phyloP scores from a whole-genome alignment of 2,329 filamentous ascomycete species.

The Truncatella angustata region DNA sequence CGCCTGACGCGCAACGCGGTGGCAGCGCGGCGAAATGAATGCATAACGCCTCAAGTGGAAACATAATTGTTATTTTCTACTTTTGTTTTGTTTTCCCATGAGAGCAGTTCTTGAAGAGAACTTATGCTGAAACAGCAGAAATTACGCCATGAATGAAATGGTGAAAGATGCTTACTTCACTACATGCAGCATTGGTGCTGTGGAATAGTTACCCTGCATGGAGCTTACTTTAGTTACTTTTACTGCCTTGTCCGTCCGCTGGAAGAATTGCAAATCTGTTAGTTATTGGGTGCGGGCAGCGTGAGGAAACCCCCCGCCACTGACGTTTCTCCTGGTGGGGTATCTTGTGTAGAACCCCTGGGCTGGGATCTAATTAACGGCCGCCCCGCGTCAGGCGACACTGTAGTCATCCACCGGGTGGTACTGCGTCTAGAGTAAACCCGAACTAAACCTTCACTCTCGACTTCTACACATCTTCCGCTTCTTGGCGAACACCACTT shows the following conservation, averaged over 20 bases:
- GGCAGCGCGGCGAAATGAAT: slow-evolving; percentile 13
- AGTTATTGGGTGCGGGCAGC: neutral
- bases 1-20: slow-evolving; percentile 13
- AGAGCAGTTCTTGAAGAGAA: too few species aligned
- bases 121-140: too few species aligned
- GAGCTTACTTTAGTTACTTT: too few species aligned
- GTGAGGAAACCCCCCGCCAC: neutral
- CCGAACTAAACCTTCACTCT: neutral
- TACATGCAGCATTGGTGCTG: too few species aligned
- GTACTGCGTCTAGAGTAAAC: neutral
- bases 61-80: slow-evolving; percentile 14
- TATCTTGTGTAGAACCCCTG: neutral
- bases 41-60: slow-evolving; percentile 20
- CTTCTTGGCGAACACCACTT: neutral
- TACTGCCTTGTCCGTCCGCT: too few species aligned
- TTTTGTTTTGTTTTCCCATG: too few species aligned
- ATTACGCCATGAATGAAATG: too few species aligned
- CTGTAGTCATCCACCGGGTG: neutral
- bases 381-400: slow-evolving; percentile 5
- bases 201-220: too few species aligned
- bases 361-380: neutral
- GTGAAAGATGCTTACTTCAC: too few species aligned
- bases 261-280: too few species aligned
- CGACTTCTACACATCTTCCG: too few species aligned
- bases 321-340: neutral